These are phyloP conservation scores for Trichoderma virens DNA, from an alignment of 495 filamentous ascomycete genomes.

Conservation along the genomic window DNA sequence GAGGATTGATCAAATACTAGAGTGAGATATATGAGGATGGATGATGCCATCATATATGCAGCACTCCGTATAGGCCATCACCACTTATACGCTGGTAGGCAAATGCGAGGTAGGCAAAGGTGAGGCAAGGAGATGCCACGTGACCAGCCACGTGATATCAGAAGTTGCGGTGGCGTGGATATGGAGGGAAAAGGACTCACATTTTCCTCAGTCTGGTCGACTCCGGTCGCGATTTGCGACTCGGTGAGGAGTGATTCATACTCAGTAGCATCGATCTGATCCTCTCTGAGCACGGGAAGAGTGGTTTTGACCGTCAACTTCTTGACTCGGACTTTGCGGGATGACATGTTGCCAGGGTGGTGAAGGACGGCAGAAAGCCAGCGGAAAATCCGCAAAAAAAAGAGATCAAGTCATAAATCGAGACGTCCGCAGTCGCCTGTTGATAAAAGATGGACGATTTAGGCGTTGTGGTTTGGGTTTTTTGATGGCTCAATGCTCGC, in stretches of 20 bases:
- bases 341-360: slow-evolving; percentile 50
- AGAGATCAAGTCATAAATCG: slow-evolving; percentile 37
- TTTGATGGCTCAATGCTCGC: slow-evolving; percentile 49
- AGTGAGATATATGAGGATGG: neutral
- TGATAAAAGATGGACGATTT: slow-evolving; percentile 41
- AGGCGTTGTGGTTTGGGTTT: slow-evolving; percentile 35
- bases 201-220: slow-evolving; percentile 94
- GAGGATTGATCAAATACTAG: neutral
- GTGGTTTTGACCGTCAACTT: slow-evolving; percentile 84
- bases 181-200: slow-evolving; percentile 58
- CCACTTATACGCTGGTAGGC: too few relatives aligned
- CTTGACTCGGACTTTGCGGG: slow-evolving; percentile 73
- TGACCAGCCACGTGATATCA: slow-evolving; percentile 40
- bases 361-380: slow-evolving; percentile 30
- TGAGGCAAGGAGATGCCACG: slow-evolving; percentile 37
- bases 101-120: slow-evolving; percentile 24
- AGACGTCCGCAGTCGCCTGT: slow-evolving; percentile 49
- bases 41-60: neutral
- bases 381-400: slow-evolving; percentile 43
- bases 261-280: slow-evolving; percentile 74
- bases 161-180: slow-evolving; percentile 24
- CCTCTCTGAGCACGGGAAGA: slow-evolving; percentile 77
- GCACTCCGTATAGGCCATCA: neutral
- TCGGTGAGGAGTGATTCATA: slow-evolving; percentile 48
- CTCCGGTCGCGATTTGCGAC: slow-evolving; percentile 82